Evolutionary conservation across 1,284 basidiomycete species (phyloP), one percentile per base, ranked within the genome.

Genomic region (Boletus sp.): DNA sequence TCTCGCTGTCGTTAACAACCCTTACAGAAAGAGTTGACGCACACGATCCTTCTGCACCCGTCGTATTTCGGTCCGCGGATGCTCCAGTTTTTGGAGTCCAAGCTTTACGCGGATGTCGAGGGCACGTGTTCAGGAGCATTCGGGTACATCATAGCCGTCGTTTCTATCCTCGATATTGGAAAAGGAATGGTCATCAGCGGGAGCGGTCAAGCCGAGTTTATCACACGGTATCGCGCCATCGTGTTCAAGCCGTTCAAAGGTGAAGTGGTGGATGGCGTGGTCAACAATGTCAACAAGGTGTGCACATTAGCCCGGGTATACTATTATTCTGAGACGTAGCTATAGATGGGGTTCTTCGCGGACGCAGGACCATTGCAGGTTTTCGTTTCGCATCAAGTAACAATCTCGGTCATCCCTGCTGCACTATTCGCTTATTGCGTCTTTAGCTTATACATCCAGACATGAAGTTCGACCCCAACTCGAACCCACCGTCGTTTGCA

Each of bases 191-290:
- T 98, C 14, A 75, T 95, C 45, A 85, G 90, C 37, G 93, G 93
- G 7, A 93, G 88, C 27, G 94, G 94, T 1, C 90, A 95, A 67
- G 94, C 94, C 4, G 91, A 95, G 70, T 97, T 97, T 69, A 80
- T 91, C 55, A 91, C 90, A 26, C 77, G 85, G 41, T 95, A 94
- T 69, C 84, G 89, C 19, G 94, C 94, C 9, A 91, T 97, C 57
- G 93, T 97, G 29, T 94, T 94, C 78, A 93, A 94, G 69, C 94
- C 94, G 27, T 99, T 98, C 80, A 97, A 98, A 71, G 94, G 94
- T 19, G 95, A 99, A 69, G 95, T 98, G 5, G 91, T 99, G 30
- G 96, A 99, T 68, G 95, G 93, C 1, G 86, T 94, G 8, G 95
- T 99, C 22, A 88, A 88, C 57, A 94, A 92, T 56, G 96, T 99